phyloP scores from a whole-genome alignment of 2,329 filamentous ascomycete genomes.

The Colletotrichum navitas region DNA sequence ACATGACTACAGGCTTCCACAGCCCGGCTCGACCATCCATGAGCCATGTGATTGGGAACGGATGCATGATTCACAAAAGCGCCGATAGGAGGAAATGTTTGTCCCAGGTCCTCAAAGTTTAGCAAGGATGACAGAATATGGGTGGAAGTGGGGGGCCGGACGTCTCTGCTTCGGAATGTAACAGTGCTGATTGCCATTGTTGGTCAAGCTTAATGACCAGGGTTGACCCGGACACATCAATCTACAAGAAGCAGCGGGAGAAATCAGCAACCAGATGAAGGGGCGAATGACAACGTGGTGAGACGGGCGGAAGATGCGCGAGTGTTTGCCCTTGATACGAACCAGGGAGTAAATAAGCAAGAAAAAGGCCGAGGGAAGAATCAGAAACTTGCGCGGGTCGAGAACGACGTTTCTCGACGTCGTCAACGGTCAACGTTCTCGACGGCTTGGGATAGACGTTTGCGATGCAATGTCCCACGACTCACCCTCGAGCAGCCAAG shows the following conservation, averaged over 20 bases:
- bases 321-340: constrained; percentile 33
- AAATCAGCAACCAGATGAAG: constrained; percentile 25
- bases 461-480: constrained; percentile 17
- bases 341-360: neutral
- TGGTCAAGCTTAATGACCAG: constrained; percentile 35
- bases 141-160: neutral
- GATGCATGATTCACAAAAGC: constrained; percentile 21
- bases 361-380: neutral
- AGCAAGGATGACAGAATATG: neutral
- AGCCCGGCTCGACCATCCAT: constrained; percentile 27
- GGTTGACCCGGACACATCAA: constrained; percentile 14
- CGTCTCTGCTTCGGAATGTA: constrained; percentile 32
- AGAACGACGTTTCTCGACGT: neutral
- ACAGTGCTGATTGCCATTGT: constrained; percentile 40
- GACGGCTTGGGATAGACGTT: neutral
- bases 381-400: neutral
- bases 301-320: constrained; percentile 11
- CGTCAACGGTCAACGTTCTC: neutral
- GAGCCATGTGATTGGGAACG: constrained; percentile 19
- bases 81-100: constrained; percentile 41
- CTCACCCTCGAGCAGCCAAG: neutral
- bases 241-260: constrained; percentile 32
- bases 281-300: constrained; percentile 5
- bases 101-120: neutral
- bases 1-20: constrained; percentile 30